phyloP scores from a whole-genome alignment of 202 grass and related monocot species.

The Tripidium arundinaceum region DNA sequence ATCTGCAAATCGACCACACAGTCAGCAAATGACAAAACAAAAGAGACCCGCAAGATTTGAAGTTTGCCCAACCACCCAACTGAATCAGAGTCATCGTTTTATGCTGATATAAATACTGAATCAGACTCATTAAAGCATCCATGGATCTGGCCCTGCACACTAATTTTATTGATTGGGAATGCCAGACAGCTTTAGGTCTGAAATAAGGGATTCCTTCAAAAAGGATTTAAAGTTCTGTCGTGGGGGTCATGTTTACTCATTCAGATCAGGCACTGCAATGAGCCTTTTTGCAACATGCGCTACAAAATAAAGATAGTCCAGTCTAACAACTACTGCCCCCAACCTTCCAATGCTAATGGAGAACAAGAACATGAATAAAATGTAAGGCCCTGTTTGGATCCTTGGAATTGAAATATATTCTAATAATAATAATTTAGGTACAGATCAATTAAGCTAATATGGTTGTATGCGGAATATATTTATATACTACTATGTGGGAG shows the following conservation, averaged over 20 bases:
- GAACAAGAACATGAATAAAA: constrained; percentile 8
- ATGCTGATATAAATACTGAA: too few relatives aligned
- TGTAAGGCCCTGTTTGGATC: too few relatives aligned
- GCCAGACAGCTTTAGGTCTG: background rate
- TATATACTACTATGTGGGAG: too few relatives aligned
- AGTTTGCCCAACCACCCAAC: background rate
- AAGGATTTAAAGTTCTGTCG: background rate
- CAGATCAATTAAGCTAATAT: too few relatives aligned
- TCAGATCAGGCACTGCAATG: background rate
- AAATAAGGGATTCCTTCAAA: background rate
- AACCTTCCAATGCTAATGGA: background rate
- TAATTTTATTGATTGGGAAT: background rate
- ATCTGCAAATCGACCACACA: constrained; percentile 53
- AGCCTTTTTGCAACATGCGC: background rate
- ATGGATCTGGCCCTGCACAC: too few relatives aligned
- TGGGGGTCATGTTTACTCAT: background rate
- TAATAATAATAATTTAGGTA: too few relatives aligned
- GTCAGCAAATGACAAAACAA: constrained; percentile 10
- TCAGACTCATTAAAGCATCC: too few relatives aligned
- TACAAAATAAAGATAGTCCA: background rate
- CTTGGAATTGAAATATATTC: too few relatives aligned
- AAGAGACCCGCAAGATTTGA: background rate
- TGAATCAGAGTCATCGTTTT: too few relatives aligned
- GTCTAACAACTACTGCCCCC: too few relatives aligned
- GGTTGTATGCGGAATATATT: too few relatives aligned